A percentile compares a stretch with the other conserved stretches of the same genome.
Evolutionary conservation across 140 eudicot genomes (phyloP).

Genomic region (Bidens hawaiensis): DNA sequence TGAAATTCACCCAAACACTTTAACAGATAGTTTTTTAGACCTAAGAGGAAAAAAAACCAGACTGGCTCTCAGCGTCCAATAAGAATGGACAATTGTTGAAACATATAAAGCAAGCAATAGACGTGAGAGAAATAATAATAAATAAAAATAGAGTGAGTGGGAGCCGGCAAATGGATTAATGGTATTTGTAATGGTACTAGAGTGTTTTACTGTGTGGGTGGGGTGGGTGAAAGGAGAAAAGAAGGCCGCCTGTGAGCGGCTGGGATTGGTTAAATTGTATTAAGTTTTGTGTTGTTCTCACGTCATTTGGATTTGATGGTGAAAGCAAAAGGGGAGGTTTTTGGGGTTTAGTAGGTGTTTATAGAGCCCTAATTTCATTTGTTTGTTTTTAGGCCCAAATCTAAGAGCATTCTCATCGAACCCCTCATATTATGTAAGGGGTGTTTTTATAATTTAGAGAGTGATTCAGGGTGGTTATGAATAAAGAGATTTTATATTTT

Average conservation of each 20-base stretch:
- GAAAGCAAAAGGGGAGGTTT: neutral
- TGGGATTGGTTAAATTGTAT: conserved; percentile 12
- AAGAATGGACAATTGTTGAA: conserved; percentile 1
- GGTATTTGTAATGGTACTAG: too few relatives aligned
- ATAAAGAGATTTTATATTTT: too few relatives aligned
- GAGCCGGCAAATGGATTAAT: conserved; percentile 23
- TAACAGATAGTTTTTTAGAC: too few relatives aligned
- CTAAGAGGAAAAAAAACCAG: neutral
- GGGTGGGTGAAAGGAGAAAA: conserved; percentile 27
- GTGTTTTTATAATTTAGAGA: too few relatives aligned
- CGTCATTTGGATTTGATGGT: conserved; percentile 8
- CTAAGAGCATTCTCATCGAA: too few relatives aligned
- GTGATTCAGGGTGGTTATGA: too few relatives aligned
- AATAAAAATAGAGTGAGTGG: conserved; percentile 8
- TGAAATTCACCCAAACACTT: neutral
- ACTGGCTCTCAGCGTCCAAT: too few relatives aligned
- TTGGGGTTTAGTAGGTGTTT: conserved; percentile 20
- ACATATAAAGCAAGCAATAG: conserved; percentile 12
- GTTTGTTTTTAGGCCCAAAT: conserved; percentile 25
- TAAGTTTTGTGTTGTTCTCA: conserved; percentile 29
- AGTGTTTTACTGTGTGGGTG: neutral
- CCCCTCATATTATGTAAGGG: too few relatives aligned
- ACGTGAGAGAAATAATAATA: conserved; percentile 18
- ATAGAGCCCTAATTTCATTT: conserved; percentile 28
- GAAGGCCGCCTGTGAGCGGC: conserved; percentile 41